phyloP scores from a whole-genome alignment of 495 filamentous ascomycete species.

The Aspergillus carlsbadensis region DNA sequence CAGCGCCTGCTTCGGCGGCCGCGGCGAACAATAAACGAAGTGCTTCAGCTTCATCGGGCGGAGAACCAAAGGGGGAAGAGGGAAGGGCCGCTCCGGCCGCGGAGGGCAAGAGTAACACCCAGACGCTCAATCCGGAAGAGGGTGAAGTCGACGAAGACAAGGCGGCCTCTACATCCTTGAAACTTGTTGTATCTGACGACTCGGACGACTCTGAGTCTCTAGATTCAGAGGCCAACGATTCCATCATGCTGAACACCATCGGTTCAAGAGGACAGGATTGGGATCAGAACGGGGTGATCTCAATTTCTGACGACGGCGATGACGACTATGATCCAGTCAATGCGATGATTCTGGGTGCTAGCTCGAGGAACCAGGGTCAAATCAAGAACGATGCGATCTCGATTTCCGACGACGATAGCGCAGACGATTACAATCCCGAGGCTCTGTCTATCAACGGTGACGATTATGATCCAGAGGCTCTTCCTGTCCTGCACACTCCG shows the following conservation, averaged over 20 bases:
- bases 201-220: constrained; percentile 39
- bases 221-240: constrained; percentile 42
- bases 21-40: too few species aligned
- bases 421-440: constrained; percentile 29
- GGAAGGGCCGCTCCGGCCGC: neutral
- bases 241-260: constrained; percentile 41
- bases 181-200: constrained; percentile 27
- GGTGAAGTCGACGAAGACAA: constrained; percentile 23
- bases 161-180: constrained; percentile 3
- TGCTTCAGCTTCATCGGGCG: constrained; percentile 30
- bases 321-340: too few species aligned
- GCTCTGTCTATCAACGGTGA: constrained; percentile 14
- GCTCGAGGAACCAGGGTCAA: constrained; percentile 20
- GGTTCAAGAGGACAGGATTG: constrained; percentile 21
- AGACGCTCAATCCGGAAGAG: constrained; percentile 6
- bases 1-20: constrained; percentile 7
- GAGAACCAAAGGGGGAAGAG: neutral
- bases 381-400: constrained; percentile 12
- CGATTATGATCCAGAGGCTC: constrained; percentile 28
- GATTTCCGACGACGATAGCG: constrained; percentile 4
- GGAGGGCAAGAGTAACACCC: constrained; percentile 4
- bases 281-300: constrained; percentile 9
- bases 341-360: constrained; percentile 16
- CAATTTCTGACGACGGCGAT: constrained; percentile 11
- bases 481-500: constrained; percentile 5